Evolutionary conservation across 441 rosid genomes (phyloP).

Genomic region (Raphanus hybrid): DNA sequence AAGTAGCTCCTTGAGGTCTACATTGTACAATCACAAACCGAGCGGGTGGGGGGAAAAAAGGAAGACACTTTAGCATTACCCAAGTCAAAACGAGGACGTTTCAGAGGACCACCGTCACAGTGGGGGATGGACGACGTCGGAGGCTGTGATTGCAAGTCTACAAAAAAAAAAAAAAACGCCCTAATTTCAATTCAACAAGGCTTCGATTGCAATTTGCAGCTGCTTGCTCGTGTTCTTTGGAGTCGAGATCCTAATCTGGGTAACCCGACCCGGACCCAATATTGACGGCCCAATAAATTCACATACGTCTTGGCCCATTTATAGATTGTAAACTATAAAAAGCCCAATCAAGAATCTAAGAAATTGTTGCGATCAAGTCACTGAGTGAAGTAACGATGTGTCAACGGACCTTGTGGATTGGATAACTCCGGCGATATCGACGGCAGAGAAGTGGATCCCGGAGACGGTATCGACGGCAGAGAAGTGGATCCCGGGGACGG

Average conservation of each 20-base stretch:
- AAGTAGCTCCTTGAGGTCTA: not conserved
- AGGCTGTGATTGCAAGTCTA: constrained; percentile 17
- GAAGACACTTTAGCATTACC: constrained; percentile 40
- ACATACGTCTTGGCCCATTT: not conserved
- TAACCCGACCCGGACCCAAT: not conserved
- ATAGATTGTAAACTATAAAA: not conserved
- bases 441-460: too few relatives aligned
- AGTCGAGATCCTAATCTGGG: not conserved
- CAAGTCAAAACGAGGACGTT: constrained; percentile 68
- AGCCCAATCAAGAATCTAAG: not conserved
- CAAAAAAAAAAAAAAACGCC: not conserved
- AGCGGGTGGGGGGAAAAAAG: not conserved
- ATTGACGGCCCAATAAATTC: not conserved
- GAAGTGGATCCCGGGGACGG: too few relatives aligned
- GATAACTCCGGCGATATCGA: not conserved
- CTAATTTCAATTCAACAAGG: too few relatives aligned
- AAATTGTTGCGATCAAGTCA: too few relatives aligned
- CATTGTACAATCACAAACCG: not conserved
- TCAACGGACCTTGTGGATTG: not conserved
- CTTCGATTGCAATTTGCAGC: too few relatives aligned
- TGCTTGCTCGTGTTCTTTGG: too few relatives aligned
- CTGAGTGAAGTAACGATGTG: not conserved
- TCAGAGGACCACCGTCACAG: constrained; percentile 53
- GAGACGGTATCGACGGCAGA: too few relatives aligned
- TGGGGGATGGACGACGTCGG: constrained; percentile 49